Evolutionary conservation across 108 stramenopile genomes (phyloP).

Genomic region (Cyclotella atomus): DNA sequence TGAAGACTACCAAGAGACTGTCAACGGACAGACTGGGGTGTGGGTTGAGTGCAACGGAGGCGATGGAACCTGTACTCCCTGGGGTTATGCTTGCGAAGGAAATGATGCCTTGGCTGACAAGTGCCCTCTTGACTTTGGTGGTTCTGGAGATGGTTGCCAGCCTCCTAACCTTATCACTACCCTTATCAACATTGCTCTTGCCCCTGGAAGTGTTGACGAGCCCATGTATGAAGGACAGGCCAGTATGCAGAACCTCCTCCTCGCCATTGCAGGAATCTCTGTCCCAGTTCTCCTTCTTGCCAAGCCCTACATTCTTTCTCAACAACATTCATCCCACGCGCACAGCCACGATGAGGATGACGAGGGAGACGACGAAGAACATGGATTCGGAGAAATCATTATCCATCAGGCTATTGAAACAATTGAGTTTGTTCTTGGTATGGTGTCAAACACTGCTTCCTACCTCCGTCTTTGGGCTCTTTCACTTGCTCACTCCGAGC

Average conservation of each 20-base stretch:
- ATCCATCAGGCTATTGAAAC: conserved; percentile 99
- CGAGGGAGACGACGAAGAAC: conserved; percentile 79
- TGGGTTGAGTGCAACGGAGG: conserved; percentile 75
- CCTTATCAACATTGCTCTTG: conserved; percentile 97
- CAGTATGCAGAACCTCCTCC: conserved; percentile 84
- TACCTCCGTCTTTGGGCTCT: conserved; percentile 99
- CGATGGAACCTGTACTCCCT: conserved; percentile 77
- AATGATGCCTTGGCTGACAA: conserved; percentile 62
- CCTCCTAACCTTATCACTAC: conserved; percentile 97
- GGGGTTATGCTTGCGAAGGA: conserved; percentile 76
- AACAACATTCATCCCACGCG: conserved; percentile 64
- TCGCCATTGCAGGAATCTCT: conserved; percentile 86
- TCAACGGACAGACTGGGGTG: conserved; percentile 49
- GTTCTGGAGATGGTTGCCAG: conserved; percentile 94
- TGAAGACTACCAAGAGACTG: conserved; percentile 54
- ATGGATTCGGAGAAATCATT: conserved; percentile 90
- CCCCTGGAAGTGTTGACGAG: conserved; percentile 94
- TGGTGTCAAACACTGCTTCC: conserved; percentile 99
- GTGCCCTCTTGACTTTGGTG: conserved; percentile 93
- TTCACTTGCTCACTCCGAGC: conserved; percentile 97
- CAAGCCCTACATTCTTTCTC: conserved; percentile 90
- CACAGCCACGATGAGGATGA: conserved; percentile 59
- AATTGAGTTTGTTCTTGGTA: conserved; percentile 98
- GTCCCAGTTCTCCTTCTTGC: conserved; percentile 94
- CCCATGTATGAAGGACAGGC: conserved; percentile 95